phyloP scores from a whole-genome alignment of 352 stramenopile genomes.

The Globisporangium cederbergense region DNA sequence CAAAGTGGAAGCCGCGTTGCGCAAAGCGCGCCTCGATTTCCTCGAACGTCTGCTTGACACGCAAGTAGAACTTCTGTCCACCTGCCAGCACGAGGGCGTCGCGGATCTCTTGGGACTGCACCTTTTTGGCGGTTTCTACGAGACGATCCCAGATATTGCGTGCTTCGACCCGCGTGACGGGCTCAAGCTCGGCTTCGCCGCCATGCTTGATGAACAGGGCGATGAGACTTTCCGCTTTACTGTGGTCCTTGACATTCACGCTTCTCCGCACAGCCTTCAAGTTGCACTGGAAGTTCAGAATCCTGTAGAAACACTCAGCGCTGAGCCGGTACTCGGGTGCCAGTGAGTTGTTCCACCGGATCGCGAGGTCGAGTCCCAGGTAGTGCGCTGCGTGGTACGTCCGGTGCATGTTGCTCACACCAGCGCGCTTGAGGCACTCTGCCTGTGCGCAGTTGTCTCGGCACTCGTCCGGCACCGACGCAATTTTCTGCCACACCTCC shows the following conservation, averaged over 20 bases:
- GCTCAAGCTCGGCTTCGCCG: neutral
- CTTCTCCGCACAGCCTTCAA: neutral
- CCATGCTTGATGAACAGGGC: neutral
- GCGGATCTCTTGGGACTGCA: neutral
- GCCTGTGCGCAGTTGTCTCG: neutral
- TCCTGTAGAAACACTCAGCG: neutral
- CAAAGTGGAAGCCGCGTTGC: neutral
- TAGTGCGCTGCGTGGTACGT: conserved; percentile 1
- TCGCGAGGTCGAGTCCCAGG: conserved; percentile 1
- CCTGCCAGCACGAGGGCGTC: neutral
- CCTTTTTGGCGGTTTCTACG: neutral
- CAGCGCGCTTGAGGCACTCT: neutral
- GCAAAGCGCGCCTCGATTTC: neutral
- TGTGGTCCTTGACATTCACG: neutral
- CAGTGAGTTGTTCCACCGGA: neutral
- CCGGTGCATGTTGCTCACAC: neutral
- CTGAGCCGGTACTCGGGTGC: neutral
- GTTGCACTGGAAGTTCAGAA: conserved; percentile 7
- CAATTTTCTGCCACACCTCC: neutral
- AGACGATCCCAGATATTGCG: neutral
- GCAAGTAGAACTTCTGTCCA: neutral
- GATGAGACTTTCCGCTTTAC: neutral
- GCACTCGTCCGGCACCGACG: neutral
- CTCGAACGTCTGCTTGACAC: neutral
- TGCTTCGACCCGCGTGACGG: neutral